Percentiles rank a stretch among this genome's conserved stretches.
Evolutionary conservation across 179 eudicot genomes (phyloP).

Genomic region (Beta macrorhiza): DNA sequence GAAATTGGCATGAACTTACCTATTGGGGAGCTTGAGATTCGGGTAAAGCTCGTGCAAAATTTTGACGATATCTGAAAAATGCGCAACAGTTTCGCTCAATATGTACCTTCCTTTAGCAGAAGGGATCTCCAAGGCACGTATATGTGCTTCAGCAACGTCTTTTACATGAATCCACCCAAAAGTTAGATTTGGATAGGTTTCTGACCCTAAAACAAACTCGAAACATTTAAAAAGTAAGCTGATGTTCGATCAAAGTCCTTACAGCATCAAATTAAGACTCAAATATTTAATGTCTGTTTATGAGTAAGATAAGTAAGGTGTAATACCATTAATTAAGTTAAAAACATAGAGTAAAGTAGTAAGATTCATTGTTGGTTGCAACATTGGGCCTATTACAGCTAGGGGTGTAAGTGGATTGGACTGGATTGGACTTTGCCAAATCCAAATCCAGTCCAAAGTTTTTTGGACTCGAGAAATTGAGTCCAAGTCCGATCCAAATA

Average conservation of each 20-base stretch:
- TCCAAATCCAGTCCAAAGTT: no score
- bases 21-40: conserved; percentile 28
- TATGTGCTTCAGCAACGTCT: conserved; percentile 46
- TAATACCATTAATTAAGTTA: conserved; percentile 39
- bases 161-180: conserved; percentile 43
- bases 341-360: conserved; percentile 33
- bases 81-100: conserved; percentile 30
- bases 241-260: neutral
- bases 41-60: conserved; percentile 40
- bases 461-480: no score
- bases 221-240: no score
- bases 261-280: neutral
- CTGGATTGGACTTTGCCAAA: no score
- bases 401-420: no score
- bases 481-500: no score
- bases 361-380: conserved; percentile 48
- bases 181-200: conserved; percentile 20
- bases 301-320: neutral
- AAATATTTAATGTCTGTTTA: neutral
- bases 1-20: conserved; percentile 21
- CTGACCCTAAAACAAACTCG: conserved; percentile 16
- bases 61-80: conserved; percentile 23
- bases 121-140: conserved; percentile 39
- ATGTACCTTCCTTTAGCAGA: conserved; percentile 44
- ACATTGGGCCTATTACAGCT: conserved; percentile 57